A percentile compares a stretch with the other conserved stretches of the same genome.
phyloP scores from a whole-genome alignment of 1,284 basidiomycete genomes.

The Rhodotorula sp. region DNA sequence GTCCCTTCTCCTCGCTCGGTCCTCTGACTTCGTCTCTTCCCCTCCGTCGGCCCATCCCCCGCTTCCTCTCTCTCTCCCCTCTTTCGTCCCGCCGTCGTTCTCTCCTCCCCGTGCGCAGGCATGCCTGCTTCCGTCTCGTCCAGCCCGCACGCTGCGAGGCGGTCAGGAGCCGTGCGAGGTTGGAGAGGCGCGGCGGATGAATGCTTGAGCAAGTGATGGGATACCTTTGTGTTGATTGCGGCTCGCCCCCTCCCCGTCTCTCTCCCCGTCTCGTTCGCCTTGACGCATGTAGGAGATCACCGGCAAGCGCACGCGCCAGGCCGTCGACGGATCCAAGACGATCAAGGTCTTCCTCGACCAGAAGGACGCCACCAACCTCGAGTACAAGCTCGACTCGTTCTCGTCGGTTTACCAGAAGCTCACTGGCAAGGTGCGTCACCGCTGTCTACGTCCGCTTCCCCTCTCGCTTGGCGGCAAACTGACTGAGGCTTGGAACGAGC shows the following conservation, averaged over 20 bases:
- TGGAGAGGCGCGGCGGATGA: background rate
- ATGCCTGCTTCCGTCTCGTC: background rate
- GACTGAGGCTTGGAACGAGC: slow-evolving; percentile 5
- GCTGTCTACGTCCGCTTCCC: no score
- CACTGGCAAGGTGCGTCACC: slow-evolving; percentile 1
- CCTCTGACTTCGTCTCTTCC: background rate
- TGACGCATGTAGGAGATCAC: slow-evolving; percentile 64
- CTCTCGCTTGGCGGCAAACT: background rate
- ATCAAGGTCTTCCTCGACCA: slow-evolving; percentile 96
- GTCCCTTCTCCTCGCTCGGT: background rate
- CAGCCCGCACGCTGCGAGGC: background rate
- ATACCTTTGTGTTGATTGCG: slow-evolving; percentile 36
- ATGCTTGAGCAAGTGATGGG: slow-evolving; percentile 37
- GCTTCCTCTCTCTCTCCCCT: background rate
- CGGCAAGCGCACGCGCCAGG: slow-evolving; percentile 92
- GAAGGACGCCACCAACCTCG: slow-evolving; percentile 96
- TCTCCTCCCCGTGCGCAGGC: background rate
- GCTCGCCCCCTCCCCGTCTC: slow-evolving; percentile 29
- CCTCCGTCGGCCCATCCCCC: background rate
- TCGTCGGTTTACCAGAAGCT: slow-evolving; percentile 82
- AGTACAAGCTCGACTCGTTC: slow-evolving; percentile 99
- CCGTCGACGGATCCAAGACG: slow-evolving; percentile 84
- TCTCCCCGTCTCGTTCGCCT: background rate
- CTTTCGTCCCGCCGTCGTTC: background rate
- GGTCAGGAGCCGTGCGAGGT: background rate